A percentile compares a stretch with the other conserved stretches of the same genome.
Conservation (phyloP, 2,329 filamentous ascomycete species). For the Colletotrichum sp. region DNA sequence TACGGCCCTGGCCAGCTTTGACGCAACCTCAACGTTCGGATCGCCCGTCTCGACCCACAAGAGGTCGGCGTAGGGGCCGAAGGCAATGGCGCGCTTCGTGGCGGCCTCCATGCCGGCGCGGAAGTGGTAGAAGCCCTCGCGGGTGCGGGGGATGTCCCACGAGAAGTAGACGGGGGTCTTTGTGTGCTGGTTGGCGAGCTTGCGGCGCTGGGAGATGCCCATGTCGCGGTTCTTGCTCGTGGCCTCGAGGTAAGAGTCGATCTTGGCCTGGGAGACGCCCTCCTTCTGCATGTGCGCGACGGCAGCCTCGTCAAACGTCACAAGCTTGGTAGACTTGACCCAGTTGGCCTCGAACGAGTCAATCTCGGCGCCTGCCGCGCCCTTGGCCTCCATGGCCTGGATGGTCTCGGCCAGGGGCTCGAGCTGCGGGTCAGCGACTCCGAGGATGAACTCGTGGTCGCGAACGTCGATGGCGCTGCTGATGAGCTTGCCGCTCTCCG, state of each 20-base stretch:
- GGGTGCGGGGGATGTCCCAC: slow-evolving; percentile 90
- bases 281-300: slow-evolving; percentile 73
- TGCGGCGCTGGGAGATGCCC: slow-evolving; percentile 78
- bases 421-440: slow-evolving; percentile 74
- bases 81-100: slow-evolving; percentile 91
- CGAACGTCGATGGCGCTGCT: slow-evolving; percentile 91
- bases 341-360: slow-evolving; percentile 86
- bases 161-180: slow-evolving; percentile 78
- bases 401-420: slow-evolving; percentile 87
- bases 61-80: slow-evolving; percentile 90
- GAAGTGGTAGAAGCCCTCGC: slow-evolving; percentile 95
- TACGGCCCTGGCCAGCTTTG: slow-evolving; percentile 78
- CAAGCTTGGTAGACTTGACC: slow-evolving; percentile 84
- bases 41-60: slow-evolving; percentile 97
- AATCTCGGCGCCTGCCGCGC: slow-evolving; percentile 80
- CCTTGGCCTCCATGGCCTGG: slow-evolving; percentile 85
- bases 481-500: slow-evolving; percentile 88
- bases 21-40: slow-evolving; percentile 79
- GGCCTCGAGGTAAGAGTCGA: slow-evolving; percentile 70
- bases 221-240: slow-evolving; percentile 71
- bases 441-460: slow-evolving; percentile 96
- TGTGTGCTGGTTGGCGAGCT: slow-evolving; percentile 71
- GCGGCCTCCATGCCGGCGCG: slow-evolving; percentile 82
- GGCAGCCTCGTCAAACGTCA: slow-evolving; percentile 92
- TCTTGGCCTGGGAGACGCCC: slow-evolving; percentile 66